Conservation (phyloP, 1,284 basidiomycete species). For the Austroboletus rostrupii region DNA sequence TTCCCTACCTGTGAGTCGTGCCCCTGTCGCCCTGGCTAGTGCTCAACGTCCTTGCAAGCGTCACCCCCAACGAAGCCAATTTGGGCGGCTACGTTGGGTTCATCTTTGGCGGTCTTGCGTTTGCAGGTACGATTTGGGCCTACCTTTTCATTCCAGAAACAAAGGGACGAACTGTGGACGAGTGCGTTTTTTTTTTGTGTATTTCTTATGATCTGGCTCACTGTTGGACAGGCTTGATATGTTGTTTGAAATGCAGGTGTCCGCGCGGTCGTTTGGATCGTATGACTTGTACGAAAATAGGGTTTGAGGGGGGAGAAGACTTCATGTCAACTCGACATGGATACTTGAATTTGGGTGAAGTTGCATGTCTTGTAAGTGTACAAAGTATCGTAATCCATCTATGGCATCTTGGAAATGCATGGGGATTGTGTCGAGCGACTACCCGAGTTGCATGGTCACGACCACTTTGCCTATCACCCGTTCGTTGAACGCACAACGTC, state of each 20-base stretch:
- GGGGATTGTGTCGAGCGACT: too few relatives aligned
- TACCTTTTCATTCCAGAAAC: conserved; percentile 29
- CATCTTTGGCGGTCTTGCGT: conserved; percentile 25
- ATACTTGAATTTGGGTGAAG: too few relatives aligned
- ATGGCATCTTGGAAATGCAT: too few relatives aligned
- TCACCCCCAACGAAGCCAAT: conserved; percentile 27
- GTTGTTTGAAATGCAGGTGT: not conserved
- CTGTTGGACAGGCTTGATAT: not conserved
- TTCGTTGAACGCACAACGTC: too few relatives aligned
- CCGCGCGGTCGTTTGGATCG: not conserved
- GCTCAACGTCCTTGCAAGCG: conserved; percentile 8
- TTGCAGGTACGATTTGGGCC: conserved; percentile 20
- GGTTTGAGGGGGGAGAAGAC: too few relatives aligned
- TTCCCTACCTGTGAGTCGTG: conserved; percentile 27
- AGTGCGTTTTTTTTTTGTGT: conserved; percentile 19
- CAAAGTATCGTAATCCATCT: too few relatives aligned
- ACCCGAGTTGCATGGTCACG: too few relatives aligned
- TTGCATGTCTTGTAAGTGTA: too few relatives aligned
- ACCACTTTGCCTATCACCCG: too few relatives aligned
- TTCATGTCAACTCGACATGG: too few relatives aligned
- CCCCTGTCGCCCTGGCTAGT: not conserved
- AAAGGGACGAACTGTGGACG: conserved; percentile 28
- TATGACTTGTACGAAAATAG: not conserved
- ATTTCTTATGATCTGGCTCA: too few relatives aligned
- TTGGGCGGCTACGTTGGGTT: conserved; percentile 31